Conservation (phyloP, 768 basidiomycete genomes). For the Leccinum subgranulosum region DNA sequence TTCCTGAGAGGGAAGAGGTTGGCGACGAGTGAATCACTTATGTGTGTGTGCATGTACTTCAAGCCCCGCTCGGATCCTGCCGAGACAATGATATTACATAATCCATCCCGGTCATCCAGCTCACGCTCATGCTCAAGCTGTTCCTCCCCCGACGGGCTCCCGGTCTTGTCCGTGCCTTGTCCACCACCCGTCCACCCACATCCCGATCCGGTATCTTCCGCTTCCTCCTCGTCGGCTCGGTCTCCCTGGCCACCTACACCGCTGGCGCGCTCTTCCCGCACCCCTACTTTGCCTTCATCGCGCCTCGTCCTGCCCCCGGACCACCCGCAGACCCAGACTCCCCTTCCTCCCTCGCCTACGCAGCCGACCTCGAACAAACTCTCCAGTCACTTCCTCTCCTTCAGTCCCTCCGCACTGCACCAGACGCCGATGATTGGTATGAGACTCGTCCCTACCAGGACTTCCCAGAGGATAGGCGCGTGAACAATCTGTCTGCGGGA, state of each 20-base stretch:
- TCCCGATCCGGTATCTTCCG: conserved; percentile 11
- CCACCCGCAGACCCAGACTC: conserved; percentile 55
- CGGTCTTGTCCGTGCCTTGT: conserved; percentile 16
- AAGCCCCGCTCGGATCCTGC: conserved; percentile 23
- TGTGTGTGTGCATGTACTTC: not conserved
- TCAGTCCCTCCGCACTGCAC: conserved; percentile 42
- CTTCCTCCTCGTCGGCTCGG: conserved; percentile 19
- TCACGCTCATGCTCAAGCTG: not conserved
- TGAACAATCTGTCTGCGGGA: conserved; percentile 83
- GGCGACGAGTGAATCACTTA: not conserved
- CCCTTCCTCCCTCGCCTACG: conserved; percentile 55
- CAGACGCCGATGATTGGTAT: conserved; percentile 64
- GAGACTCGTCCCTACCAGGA: conserved; percentile 71
- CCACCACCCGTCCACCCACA: conserved; percentile 4
- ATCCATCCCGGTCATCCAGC: not conserved
- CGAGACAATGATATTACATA: conserved; percentile 10
- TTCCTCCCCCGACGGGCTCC: conserved; percentile 7
- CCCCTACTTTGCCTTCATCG: conserved; percentile 59
- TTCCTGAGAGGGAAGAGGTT: conserved; percentile 14
- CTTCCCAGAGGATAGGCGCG: conserved; percentile 68
- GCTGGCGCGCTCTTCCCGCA: conserved; percentile 72
- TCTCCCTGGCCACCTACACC: conserved; percentile 37
- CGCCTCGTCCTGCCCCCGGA: conserved; percentile 74
- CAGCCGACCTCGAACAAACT: conserved; percentile 57
- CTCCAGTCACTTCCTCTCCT: conserved; percentile 68